Conservation (phyloP, 257 asterid species). For the Solanum bulbocastanum region DNA sequence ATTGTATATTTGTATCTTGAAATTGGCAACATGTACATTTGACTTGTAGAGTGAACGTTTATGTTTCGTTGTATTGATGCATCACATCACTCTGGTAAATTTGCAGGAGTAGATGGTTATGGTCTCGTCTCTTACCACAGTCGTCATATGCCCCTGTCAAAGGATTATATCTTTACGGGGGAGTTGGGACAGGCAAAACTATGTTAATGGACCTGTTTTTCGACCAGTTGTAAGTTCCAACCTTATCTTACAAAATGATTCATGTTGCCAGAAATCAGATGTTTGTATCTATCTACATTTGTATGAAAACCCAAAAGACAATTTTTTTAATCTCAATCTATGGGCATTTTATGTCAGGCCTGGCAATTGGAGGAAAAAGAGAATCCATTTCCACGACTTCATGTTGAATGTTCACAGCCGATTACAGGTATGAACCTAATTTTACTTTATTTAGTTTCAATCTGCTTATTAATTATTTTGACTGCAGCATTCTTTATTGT, state of each 20-base stretch:
- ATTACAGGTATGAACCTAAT: constrained; percentile 48
- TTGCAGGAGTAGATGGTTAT: constrained; percentile 86
- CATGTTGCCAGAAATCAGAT: not conserved
- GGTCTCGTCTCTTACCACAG: constrained; percentile 80
- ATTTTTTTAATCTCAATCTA: not conserved
- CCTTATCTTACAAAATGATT: not conserved
- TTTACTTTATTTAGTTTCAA: not conserved
- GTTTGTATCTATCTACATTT: not conserved
- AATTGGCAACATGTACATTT: not conserved
- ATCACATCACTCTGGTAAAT: not conserved
- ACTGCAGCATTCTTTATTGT: not conserved
- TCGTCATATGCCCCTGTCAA: constrained; percentile 56
- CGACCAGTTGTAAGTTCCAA: constrained; percentile 51
- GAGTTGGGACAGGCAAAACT: constrained; percentile 97
- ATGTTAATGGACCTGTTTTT: constrained; percentile 92
- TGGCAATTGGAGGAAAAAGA: constrained; percentile 77
- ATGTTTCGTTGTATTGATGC: not conserved
- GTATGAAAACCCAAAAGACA: not conserved
- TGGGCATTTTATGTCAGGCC: constrained; percentile 44
- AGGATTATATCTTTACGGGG: constrained; percentile 95
- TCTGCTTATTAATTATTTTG: not conserved
- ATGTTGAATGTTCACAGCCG: constrained; percentile 91
- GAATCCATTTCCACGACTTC: constrained; percentile 94
- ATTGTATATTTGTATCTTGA: not conserved
- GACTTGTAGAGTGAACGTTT: not conserved